Percentiles rank a stretch among this genome's conserved stretches.
Conservation (phyloP, 2,329 filamentous ascomycete species). For the Colletotrichum paranaense region DNA sequence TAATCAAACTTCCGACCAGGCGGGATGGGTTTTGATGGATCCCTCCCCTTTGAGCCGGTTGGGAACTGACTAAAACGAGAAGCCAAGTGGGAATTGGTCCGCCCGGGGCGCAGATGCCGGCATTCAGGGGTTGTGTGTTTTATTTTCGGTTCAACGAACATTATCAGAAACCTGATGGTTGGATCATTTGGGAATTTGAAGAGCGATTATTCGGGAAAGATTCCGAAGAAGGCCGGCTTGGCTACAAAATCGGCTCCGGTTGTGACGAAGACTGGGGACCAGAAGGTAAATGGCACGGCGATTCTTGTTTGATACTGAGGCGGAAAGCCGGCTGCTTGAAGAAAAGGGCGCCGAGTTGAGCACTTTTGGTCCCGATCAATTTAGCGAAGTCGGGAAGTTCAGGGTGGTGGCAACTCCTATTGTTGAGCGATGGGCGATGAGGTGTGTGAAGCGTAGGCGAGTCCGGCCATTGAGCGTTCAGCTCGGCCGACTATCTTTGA, state of each 20-base stretch:
- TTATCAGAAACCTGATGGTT: constrained; percentile 23
- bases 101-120: constrained; percentile 32
- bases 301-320: background rate
- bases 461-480: constrained; percentile 13
- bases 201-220: constrained; percentile 20
- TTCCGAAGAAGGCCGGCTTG: constrained; percentile 24
- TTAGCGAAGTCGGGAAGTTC: constrained; percentile 29
- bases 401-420: constrained; percentile 27
- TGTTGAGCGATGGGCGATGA: background rate
- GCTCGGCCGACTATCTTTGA: constrained; percentile 8
- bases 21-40: constrained; percentile 11
- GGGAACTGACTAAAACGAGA: constrained; percentile 19
- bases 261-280: background rate
- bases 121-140: constrained; percentile 15
- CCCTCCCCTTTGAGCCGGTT: background rate
- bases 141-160: constrained; percentile 26
- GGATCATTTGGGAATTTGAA: constrained; percentile 11
- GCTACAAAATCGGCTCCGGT: background rate
- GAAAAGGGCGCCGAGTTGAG: background rate
- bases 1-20: constrained; percentile 30
- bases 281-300: background rate
- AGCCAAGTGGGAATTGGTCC: constrained; percentile 32
- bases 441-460: constrained; percentile 10
- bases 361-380: constrained; percentile 15
- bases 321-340: background rate